Evolutionary conservation across 2,329 filamentous ascomycete species (phyloP), one percentile per base, ranked within the genome.

Genomic region (Cladosporium phlei): DNA sequence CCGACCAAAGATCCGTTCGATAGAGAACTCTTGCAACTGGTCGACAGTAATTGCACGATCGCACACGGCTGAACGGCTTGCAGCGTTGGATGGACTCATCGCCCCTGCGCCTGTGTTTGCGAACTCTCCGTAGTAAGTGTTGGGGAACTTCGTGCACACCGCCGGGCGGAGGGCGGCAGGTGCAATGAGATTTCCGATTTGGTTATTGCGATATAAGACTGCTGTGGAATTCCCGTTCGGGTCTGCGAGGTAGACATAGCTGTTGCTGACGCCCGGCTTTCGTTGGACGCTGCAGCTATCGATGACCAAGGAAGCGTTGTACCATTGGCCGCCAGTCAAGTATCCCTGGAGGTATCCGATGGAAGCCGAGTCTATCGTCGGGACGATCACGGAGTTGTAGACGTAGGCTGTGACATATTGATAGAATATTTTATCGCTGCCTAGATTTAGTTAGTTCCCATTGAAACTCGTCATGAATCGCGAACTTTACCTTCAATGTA

Each of bases 341-440:
- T 37, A 40, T 21, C 53, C 53, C 27, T 55, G 50, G 3, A 40
- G 39, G 16, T 52, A 55, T 11, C 54, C 39, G 5, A 72, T 46
- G 5, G 33, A 30, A 9, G 43, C 25, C 10, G 25, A 32, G 8
- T 25, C 7, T 2, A 12, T 51, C 0, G 69, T 66, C 0, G 69
- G 64, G 0, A 68, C 65, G 38, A 75, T 68, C 0, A 65, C 69
- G 0, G 72, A 69, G n/a, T 65, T 63, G 49, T 67, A 74, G 0
- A 75, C 52, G 47, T 73, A 74, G 0, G 70, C 49, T 9, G 65
- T 66, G 0, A 66, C 62, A 7, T 64, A 68, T 20, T 66, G 63
- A 46, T 66, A 68, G 42, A 75, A 63, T 2, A 70, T 52, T 51
- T 72, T 72, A 35, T 70, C 66, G 5, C 60, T 50, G 1, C 68